Evolutionary conservation across 768 basidiomycete species (phyloP).

Genomic region (Amanita rimosa): DNA sequence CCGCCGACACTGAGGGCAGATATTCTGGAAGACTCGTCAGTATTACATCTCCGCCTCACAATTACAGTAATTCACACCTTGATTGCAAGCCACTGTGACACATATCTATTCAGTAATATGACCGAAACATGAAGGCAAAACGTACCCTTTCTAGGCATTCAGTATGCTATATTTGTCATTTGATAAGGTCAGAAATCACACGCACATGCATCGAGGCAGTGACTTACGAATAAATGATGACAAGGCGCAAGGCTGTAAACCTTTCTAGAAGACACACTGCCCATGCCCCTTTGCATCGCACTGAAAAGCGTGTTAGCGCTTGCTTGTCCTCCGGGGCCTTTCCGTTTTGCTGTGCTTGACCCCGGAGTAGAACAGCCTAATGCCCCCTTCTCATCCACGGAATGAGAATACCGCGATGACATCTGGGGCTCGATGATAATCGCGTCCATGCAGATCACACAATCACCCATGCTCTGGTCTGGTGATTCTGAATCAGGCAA

Average conservation of each 20-base stretch:
- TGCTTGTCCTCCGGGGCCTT: constrained; percentile 16
- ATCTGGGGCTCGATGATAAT: constrained; percentile 43
- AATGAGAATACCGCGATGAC: constrained; percentile 22
- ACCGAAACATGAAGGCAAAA: not conserved
- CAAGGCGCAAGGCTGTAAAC: constrained; percentile 83
- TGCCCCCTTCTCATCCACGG: constrained; percentile 21
- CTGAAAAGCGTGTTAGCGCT: constrained; percentile 25
- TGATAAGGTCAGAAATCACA: not conserved
- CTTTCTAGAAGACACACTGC: constrained; percentile 38
- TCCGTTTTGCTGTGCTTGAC: constrained; percentile 10
- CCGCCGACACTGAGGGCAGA: constrained; percentile 85
- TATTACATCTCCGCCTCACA: not conserved
- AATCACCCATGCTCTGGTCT: constrained; percentile 72
- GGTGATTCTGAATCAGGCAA: constrained; percentile 63
- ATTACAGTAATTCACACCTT: constrained; percentile 31
- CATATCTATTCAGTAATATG: constrained; percentile 9
- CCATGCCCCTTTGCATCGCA: constrained; percentile 33
- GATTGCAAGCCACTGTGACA: constrained; percentile 59
- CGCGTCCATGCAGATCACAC: constrained; percentile 89
- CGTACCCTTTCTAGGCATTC: constrained; percentile 72
- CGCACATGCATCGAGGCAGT: not conserved
- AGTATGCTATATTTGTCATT: constrained; percentile 48
- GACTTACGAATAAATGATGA: constrained; percentile 76
- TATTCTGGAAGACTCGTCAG: constrained; percentile 40
- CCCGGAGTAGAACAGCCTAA: constrained; percentile 11